Evolutionary conservation across 768 basidiomycete species (phyloP).

Genomic region (Erythrobasidium yunnanense): DNA sequence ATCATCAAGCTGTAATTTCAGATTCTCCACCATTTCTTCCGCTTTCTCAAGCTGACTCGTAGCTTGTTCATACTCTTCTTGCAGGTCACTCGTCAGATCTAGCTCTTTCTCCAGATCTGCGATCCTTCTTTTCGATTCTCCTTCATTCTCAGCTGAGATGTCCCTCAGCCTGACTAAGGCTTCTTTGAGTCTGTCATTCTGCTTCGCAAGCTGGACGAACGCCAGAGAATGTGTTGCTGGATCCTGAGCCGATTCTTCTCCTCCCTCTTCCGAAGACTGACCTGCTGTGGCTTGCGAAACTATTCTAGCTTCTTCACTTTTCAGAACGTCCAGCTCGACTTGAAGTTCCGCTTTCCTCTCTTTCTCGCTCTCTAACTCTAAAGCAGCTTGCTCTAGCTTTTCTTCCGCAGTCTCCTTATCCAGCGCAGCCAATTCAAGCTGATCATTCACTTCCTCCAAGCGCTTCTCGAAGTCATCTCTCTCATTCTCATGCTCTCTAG

Average conservation of each 20-base stretch:
- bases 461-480: constrained; percentile 62
- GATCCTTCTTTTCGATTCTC: constrained; percentile 68
- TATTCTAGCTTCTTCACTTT: constrained; percentile 48
- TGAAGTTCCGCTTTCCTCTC: constrained; percentile 69
- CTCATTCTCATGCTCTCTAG: constrained; percentile 58
- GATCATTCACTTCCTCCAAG: constrained; percentile 68
- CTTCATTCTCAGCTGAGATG: constrained; percentile 73
- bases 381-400: constrained; percentile 65
- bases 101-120: constrained; percentile 83
- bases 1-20: constrained; percentile 88
- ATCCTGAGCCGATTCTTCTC: constrained; percentile 32
- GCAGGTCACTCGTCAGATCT: constrained; percentile 62
- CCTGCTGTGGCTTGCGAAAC: not conserved
- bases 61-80: constrained; percentile 47
- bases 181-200: constrained; percentile 90
- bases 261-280: constrained; percentile 9
- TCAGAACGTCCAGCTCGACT: constrained; percentile 70
- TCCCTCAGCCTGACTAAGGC: constrained; percentile 84
- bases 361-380: constrained; percentile 64
- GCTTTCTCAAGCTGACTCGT: constrained; percentile 63
- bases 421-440: constrained; percentile 85
- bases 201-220: constrained; percentile 78
- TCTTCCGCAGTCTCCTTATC: constrained; percentile 97
- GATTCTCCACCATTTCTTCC: constrained; percentile 80
- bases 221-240: constrained; percentile 48